A percentile compares a stretch with the other conserved stretches of the same genome.
These are phyloP conservation scores for Leccinellum albellum DNA, from an alignment of 768 basidiomycete species.

Conservation along the genomic window DNA sequence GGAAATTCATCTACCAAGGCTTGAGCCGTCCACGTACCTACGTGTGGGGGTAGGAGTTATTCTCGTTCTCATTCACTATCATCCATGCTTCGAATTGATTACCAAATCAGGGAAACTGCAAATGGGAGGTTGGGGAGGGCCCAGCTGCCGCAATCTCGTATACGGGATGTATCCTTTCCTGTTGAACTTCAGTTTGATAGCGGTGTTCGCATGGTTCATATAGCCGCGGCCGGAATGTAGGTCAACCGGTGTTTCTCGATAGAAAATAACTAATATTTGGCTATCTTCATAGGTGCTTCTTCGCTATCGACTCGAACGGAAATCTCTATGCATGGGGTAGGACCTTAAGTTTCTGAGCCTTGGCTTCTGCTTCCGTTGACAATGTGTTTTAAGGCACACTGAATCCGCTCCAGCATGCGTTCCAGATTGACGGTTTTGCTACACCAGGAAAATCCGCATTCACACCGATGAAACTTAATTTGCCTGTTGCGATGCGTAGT, in stretches of 20 bases:
- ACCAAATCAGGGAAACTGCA: constrained; percentile 46
- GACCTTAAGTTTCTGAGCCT: not conserved
- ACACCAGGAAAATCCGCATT: constrained; percentile 46
- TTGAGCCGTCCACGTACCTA: constrained; percentile 51
- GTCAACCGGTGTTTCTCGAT: constrained; percentile 21
- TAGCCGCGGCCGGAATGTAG: constrained; percentile 82
- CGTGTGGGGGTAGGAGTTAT: constrained; percentile 56
- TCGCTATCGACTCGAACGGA: constrained; percentile 77
- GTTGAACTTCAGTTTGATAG: constrained; percentile 53
- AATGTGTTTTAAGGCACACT: constrained; percentile 51
- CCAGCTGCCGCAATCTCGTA: constrained; percentile 26
- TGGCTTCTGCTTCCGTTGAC: constrained; percentile 3
- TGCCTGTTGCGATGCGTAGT: constrained; percentile 57
- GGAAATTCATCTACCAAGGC: constrained; percentile 75
- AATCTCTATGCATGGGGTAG: constrained; percentile 79
- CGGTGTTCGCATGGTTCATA: constrained; percentile 59
- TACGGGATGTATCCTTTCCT: constrained; percentile 57
- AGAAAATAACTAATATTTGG: not conserved
- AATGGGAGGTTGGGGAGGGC: constrained; percentile 63
- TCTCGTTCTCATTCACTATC: not conserved
- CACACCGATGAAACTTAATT: constrained; percentile 52
- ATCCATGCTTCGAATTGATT: not conserved
- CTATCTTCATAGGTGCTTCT: constrained; percentile 68
- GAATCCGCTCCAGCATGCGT: constrained; percentile 40
- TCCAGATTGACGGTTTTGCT: constrained; percentile 55